Conservation (phyloP, 75 land plant species). For the Selaginella tamariscina region DNA sequence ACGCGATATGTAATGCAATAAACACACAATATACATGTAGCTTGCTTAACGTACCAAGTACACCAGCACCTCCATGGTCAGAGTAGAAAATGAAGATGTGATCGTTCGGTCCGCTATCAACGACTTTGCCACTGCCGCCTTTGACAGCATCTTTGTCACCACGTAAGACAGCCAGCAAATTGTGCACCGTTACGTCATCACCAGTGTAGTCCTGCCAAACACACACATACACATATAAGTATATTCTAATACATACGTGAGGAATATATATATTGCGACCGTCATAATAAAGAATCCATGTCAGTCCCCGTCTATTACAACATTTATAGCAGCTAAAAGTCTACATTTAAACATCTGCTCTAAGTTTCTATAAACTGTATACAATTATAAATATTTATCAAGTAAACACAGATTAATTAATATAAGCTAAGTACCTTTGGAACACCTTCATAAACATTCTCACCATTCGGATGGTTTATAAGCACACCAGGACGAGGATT, state of each 20-base stretch:
- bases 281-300: too few relatives aligned
- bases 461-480: conserved; percentile 69
- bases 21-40: neutral
- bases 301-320: too few relatives aligned
- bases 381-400: too few relatives aligned
- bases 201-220: conserved; percentile 90
- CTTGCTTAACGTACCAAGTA: conserved; percentile 42
- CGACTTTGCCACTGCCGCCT: conserved; percentile 88
- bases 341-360: too few relatives aligned
- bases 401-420: neutral
- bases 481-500: conserved; percentile 73
- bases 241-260: too few relatives aligned
- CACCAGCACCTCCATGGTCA: conserved; percentile 92
- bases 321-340: too few relatives aligned
- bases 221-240: too few relatives aligned
- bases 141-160: conserved; percentile 47
- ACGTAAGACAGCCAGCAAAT: conserved; percentile 55
- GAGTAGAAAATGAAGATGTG: conserved; percentile 77
- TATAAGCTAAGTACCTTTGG: conserved; percentile 50
- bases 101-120: conserved; percentile 67
- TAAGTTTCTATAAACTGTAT: too few relatives aligned
- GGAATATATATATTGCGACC: too few relatives aligned
- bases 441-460: conserved; percentile 67
- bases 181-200: conserved; percentile 41
- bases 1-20: neutral